Evolutionary conservation across 805 yeast species (phyloP).

Genomic region (Suhomyces emberorum): DNA sequence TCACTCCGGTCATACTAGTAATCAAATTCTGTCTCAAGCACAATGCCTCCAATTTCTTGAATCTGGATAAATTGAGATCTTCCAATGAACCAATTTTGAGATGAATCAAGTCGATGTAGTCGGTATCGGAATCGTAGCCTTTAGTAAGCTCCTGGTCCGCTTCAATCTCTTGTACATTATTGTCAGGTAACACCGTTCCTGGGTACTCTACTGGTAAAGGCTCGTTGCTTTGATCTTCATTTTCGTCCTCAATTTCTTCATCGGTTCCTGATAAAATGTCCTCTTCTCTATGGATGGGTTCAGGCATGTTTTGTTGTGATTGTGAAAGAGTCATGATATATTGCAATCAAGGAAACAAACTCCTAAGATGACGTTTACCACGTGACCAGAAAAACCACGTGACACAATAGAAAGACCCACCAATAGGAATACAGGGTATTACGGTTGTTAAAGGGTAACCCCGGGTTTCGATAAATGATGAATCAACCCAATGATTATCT

Average conservation of each 20-base stretch:
- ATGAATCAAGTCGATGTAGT: constrained; percentile 64
- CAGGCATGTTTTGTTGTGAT: background rate
- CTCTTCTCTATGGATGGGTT: background rate
- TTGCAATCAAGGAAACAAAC: too few species aligned
- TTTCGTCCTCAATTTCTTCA: constrained; percentile 25
- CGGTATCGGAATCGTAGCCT: constrained; percentile 55
- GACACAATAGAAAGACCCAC: background rate
- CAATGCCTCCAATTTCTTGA: constrained; percentile 53
- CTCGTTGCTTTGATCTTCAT: constrained; percentile 21
- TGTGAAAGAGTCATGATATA: background rate
- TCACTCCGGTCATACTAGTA: constrained; percentile 53
- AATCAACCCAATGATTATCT: too few species aligned
- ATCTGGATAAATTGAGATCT: constrained; percentile 56
- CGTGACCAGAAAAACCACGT: too few species aligned
- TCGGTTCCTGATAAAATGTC: constrained; percentile 16
- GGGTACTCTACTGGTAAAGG: constrained; percentile 41
- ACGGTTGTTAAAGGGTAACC: background rate
- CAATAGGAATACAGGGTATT: background rate
- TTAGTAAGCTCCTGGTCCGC: constrained; percentile 66
- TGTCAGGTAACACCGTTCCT: constrained; percentile 45
- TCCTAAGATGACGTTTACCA: too few species aligned
- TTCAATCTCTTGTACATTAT: constrained; percentile 51
- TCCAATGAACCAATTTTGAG: constrained; percentile 63
- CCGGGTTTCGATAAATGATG: too few species aligned
- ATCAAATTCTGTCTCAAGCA: constrained; percentile 83